Conservation (phyloP, 306 rosid genomes). For the Vigna nakashimae region DNA sequence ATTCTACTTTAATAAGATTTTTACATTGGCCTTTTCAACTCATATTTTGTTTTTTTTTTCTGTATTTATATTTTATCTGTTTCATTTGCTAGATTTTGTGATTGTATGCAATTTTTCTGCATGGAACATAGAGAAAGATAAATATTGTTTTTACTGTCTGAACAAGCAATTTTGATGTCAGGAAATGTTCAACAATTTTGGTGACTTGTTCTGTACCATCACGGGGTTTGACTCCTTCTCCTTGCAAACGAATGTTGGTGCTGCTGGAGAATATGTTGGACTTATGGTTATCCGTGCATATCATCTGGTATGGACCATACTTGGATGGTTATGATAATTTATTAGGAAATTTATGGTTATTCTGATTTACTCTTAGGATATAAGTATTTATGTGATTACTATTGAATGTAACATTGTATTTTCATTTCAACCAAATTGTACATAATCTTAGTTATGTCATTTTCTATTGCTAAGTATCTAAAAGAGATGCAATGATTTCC, state of each 20-base stretch:
- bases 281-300: constrained; percentile 99
- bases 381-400: constrained; percentile 6
- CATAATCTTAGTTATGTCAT: constrained; percentile 5
- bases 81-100: constrained; percentile 33
- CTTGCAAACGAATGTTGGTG: constrained; percentile 99
- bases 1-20: neutral
- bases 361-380: constrained; percentile 29
- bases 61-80: constrained; percentile 7
- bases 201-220: constrained; percentile 79
- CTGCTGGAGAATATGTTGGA: constrained; percentile 99
- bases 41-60: neutral
- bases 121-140: constrained; percentile 77
- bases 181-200: constrained; percentile 96
- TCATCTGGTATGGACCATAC: constrained; percentile 67
- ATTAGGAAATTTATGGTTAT: constrained; percentile 5
- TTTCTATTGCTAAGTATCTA: constrained; percentile 42
- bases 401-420: neutral
- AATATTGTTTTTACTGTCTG: constrained; percentile 41
- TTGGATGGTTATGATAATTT: constrained; percentile 32
- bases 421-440: constrained; percentile 11
- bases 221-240: constrained; percentile 99
- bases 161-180: constrained; percentile 52
- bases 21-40: neutral
- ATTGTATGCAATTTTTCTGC: constrained; percentile 78
- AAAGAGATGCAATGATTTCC: constrained; percentile 27